Base-by-base conservation (phyloP, 1,284 basidiomycete genomes). In the Tetrapyrgos nigripes region DNA sequence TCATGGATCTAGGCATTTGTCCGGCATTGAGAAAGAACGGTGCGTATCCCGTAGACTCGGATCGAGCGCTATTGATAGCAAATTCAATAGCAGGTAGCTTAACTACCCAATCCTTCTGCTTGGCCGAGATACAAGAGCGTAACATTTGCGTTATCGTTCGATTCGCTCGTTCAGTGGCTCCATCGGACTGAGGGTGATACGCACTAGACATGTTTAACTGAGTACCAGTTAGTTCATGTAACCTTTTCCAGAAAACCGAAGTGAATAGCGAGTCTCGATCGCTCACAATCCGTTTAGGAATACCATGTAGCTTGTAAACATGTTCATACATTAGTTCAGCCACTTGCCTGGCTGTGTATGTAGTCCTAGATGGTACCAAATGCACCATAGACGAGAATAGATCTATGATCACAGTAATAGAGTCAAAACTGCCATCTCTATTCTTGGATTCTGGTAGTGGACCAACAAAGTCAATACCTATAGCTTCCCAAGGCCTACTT, bases 381-480 rank as follows among this genome's bases (percentile, higher is more conserved):
- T 74, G 73, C 10, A 70, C 70, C 66, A 72, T 70, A 1, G 60
- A 63, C 0, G 73, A 70, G 1, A 78, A 62, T 10, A 71, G 67
- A 62, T 73, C 66, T 6, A 78, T 74, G 0, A 79, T 62, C 0
- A 75, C 69, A 1, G 66, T 65, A 3, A 73, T 63, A 14, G 61
- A 55, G 55, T 77, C 70, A 54, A 63, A 75, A 1, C 59, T 53
- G 2, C 69, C 67, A 47, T 72, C 29, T 23, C 67, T 40, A 37
- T 63, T 69, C n/a, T 60, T 55, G 0, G 73, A 75, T 5, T 62
- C 49, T 0, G 71, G 75, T 8, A 79, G 57, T 0, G 73, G 76
- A 3, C 75, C 73, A 2, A 78, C 71, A 47, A 77, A 78, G 54
- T 78, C 75, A 8, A 78, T 68, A 0, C 68, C 71, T 0, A 77